Evolutionary conservation across 306 rosid species (phyloP).

Genomic region (Lotus japonicus): DNA sequence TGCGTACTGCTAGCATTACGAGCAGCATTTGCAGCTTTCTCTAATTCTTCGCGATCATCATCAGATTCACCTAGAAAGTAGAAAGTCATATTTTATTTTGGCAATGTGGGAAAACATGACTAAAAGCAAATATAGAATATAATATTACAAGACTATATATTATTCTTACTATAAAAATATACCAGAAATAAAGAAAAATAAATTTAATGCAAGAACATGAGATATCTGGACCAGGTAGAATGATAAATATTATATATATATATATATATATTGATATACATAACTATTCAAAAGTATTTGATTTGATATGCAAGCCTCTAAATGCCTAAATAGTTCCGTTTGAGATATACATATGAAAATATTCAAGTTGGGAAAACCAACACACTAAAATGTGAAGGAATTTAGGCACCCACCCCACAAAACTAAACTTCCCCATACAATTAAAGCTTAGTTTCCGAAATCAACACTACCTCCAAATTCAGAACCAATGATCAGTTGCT

Average conservation of each 20-base stretch:
- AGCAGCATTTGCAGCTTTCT: conserved; percentile 69
- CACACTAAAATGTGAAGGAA: conserved; percentile 13
- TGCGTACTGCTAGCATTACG: conserved; percentile 63
- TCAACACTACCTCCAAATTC: conserved; percentile 63
- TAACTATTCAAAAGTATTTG: neutral
- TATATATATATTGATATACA: neutral
- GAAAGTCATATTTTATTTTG: conserved; percentile 16
- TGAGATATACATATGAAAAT: neutral
- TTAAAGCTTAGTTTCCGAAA: neutral
- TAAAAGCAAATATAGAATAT: neutral
- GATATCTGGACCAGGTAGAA: neutral
- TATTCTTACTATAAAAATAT: neutral
- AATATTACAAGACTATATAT: neutral
- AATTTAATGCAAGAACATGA: neutral
- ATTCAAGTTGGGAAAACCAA: neutral
- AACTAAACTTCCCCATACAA: neutral
- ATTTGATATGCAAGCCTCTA: neutral
- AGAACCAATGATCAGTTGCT: conserved; percentile 36
- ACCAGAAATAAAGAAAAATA: neutral
- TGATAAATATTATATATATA: neutral
- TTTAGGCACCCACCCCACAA: neutral
- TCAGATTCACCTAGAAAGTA: conserved; percentile 68
- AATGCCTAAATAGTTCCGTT: neutral
- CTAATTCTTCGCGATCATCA: conserved; percentile 71
- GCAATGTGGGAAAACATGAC: conserved; percentile 8